Percentiles rank a stretch among this genome's conserved stretches.
These are phyloP conservation scores for Candida sp. DNA, from an alignment of 1,139 yeast species.

Conservation along the genomic window DNA sequence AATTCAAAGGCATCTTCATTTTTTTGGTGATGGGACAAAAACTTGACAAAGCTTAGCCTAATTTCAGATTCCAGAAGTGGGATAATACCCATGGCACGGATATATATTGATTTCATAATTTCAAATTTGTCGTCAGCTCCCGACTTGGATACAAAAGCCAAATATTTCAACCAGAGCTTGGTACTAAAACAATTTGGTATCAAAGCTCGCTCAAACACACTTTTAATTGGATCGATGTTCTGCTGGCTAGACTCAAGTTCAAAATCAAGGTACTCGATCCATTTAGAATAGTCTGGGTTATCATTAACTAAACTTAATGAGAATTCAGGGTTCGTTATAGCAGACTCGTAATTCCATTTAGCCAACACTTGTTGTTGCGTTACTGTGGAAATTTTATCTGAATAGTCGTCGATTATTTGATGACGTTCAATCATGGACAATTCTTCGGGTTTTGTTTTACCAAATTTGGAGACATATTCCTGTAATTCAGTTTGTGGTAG, in stretches of 20 bases:
- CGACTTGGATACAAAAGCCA: conserved; percentile 33
- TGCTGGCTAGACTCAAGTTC: conserved; percentile 22
- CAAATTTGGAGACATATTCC: conserved; percentile 19
- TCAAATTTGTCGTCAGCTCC: conserved; percentile 13
- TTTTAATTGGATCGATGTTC: background rate
- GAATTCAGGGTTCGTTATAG: conserved; percentile 43
- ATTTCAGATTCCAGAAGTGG: conserved; percentile 38
- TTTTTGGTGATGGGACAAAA: conserved; percentile 19
- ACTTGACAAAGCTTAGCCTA: conserved; percentile 40
- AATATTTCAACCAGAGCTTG: conserved; percentile 56
- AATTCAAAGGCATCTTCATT: conserved; percentile 23
- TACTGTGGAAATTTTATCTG: conserved; percentile 35
- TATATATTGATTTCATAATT: conserved; percentile 28
- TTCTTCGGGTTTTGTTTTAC: conserved; percentile 17
- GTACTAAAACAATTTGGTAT: conserved; percentile 53
- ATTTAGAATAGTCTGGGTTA: conserved; percentile 34
- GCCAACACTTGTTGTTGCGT: conserved; percentile 52
- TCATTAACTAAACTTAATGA: conserved; percentile 19
- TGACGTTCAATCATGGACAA: conserved; percentile 27
- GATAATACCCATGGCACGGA: conserved; percentile 41
- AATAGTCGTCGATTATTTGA: conserved; percentile 40
- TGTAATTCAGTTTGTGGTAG: conserved; percentile 18
- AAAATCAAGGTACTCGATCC: conserved; percentile 51
- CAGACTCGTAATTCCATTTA: conserved; percentile 62
- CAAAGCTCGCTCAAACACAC: conserved; percentile 57